Evolutionary conservation across 1,139 yeast species (phyloP).

Genomic region (Geotrichum cucujoidarum): DNA sequence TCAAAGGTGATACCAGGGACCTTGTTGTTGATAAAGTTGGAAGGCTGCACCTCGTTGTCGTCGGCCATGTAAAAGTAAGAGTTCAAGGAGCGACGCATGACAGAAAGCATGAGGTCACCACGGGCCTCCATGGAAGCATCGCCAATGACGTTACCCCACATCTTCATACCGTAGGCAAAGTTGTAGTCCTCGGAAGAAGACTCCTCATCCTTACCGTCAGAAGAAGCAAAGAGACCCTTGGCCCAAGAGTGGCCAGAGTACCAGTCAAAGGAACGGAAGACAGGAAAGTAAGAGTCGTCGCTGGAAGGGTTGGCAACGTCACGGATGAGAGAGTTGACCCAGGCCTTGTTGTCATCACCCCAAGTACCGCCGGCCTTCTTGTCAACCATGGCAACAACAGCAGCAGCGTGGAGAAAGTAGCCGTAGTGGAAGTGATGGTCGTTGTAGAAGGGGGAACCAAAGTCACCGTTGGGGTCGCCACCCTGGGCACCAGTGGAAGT

Average conservation of each 20-base stretch:
- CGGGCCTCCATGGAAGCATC: slow-evolving; percentile 61
- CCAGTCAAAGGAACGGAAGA: slow-evolving; percentile 70
- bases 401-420: slow-evolving; percentile 67
- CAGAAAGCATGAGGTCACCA: slow-evolving; percentile 63
- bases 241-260: slow-evolving; percentile 80
- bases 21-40: slow-evolving; percentile 49
- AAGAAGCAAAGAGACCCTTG: slow-evolving; percentile 59
- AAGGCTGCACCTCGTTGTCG: slow-evolving; percentile 53
- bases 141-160: slow-evolving; percentile 65
- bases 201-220: slow-evolving; percentile 73
- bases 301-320: slow-evolving; percentile 64
- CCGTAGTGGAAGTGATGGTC: slow-evolving; percentile 79
- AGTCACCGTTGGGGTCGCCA: slow-evolving; percentile 49
- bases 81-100: slow-evolving; percentile 57
- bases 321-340: slow-evolving; percentile 57
- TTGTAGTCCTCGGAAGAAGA: slow-evolving; percentile 67
- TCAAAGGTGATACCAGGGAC: slow-evolving; percentile 70
- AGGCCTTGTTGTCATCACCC: slow-evolving; percentile 54
- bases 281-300: slow-evolving; percentile 58
- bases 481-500: slow-evolving; percentile 47
- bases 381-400: slow-evolving; percentile 61
- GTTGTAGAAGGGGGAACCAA: slow-evolving; percentile 61
- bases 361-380: slow-evolving; percentile 56
- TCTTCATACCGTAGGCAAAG: slow-evolving; percentile 66
- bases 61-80: slow-evolving; percentile 51